A percentile compares a stretch with the other conserved stretches of the same genome.
Evolutionary conservation across 352 stramenopile genomes (phyloP).

Genomic region (Sclerospora graminicola): DNA sequence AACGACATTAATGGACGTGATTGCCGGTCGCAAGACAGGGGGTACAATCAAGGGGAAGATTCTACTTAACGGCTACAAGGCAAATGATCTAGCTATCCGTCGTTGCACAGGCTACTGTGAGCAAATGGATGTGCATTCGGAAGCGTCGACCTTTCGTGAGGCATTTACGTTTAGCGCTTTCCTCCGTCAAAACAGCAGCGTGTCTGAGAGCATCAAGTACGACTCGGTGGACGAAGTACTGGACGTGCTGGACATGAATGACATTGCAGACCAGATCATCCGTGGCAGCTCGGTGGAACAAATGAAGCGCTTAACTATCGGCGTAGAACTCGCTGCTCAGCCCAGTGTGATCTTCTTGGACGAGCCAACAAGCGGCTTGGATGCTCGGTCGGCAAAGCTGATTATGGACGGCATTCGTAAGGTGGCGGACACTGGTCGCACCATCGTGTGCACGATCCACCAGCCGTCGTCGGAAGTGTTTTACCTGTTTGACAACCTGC

Average conservation of each 20-base stretch:
- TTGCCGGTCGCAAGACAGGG: slow-evolving; percentile 1
- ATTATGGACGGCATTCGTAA: slow-evolving; percentile 64
- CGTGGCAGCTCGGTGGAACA: neutral
- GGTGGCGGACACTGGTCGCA: slow-evolving; percentile 52
- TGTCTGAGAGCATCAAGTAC: neutral
- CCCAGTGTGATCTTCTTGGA: slow-evolving; percentile 1
- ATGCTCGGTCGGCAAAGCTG: neutral
- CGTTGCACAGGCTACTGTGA: slow-evolving; percentile 1
- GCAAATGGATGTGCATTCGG: slow-evolving; percentile 1
- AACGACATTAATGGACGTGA: slow-evolving; percentile 2
- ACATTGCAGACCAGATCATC: neutral
- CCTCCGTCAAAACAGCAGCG: slow-evolving; percentile 1
- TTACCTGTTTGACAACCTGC: slow-evolving; percentile 72
- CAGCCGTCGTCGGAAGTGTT: slow-evolving; percentile 81
- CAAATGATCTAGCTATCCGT: neutral
- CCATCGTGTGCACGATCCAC: slow-evolving; percentile 56
- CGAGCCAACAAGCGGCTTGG: slow-evolving; percentile 1
- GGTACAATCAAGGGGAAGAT: neutral
- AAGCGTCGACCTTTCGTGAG: neutral
- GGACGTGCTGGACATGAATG: neutral
- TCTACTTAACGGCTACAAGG: neutral
- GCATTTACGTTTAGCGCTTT: slow-evolving; percentile 1
- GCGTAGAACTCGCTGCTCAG: neutral
- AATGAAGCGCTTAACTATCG: slow-evolving; percentile 1
- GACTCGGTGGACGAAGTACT: neutral